These are phyloP conservation scores for Rhodotorula toruloides DNA, from an alignment of 768 basidiomycete genomes.

Conservation along the genomic window DNA sequence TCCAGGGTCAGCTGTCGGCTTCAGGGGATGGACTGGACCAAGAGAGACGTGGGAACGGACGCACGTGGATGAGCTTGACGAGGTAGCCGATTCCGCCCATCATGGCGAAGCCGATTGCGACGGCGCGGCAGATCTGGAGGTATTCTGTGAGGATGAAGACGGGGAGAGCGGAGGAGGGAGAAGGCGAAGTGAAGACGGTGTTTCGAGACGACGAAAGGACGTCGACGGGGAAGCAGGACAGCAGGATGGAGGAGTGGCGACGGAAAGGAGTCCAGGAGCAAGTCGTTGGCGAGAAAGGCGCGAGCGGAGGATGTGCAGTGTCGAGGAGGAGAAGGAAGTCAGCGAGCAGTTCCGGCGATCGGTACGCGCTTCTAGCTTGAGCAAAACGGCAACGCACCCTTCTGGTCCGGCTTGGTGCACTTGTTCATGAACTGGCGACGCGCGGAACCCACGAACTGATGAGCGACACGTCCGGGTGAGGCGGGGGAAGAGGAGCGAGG, in stretches of 20 bases:
- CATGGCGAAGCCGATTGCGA: constrained; percentile 93
- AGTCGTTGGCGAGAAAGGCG: not conserved
- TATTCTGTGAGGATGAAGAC: constrained; percentile 60
- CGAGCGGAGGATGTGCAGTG: not conserved
- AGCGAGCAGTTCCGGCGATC: not conserved
- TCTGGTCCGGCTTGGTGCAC: constrained; percentile 95
- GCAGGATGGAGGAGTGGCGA: no score
- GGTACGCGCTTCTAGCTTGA: not conserved
- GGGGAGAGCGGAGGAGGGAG: not conserved
- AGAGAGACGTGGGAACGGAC: not conserved
- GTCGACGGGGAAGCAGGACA: constrained; percentile 5
- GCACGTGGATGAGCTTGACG: constrained; percentile 42
- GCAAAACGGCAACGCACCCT: constrained; percentile 59
- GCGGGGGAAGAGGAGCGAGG: not conserved
- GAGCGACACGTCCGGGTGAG: constrained; percentile 22
- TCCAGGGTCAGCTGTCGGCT: not conserved
- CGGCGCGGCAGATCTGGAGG: constrained; percentile 86
- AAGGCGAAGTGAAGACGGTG: constrained; percentile 2
- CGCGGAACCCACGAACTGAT: constrained; percentile 10
- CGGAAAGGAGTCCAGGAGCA: no score
- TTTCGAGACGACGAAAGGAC: no score
- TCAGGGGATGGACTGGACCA: not conserved
- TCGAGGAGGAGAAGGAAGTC: not conserved
- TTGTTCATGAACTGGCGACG: constrained; percentile 76
- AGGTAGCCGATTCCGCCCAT: constrained; percentile 99